A percentile compares a stretch with the other conserved stretches of the same genome.
phyloP scores from a whole-genome alignment of 371 early-diverging fungal species.

The Mucor saturninus region DNA sequence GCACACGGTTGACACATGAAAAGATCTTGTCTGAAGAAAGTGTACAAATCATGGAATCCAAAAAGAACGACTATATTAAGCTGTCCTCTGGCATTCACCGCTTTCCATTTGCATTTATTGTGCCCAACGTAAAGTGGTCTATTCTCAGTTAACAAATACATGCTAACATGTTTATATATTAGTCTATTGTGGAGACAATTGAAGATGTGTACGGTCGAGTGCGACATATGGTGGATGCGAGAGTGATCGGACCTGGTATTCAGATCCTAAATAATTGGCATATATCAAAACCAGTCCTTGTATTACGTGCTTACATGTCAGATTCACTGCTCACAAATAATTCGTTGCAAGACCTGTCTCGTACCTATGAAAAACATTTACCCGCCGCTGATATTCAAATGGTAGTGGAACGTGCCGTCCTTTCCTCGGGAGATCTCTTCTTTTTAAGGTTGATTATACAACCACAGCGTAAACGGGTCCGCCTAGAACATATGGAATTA shows the following conservation, averaged over 20 bases:
- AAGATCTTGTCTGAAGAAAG: conserved; percentile 33
- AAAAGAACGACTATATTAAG: conserved; percentile 29
- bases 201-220: conserved; percentile 43
- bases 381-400: conserved; percentile 32
- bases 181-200: conserved; percentile 41
- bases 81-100: conserved; percentile 37
- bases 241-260: conserved; percentile 28
- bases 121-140: conserved; percentile 37
- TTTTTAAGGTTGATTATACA: conserved; percentile 29
- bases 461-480: conserved; percentile 36
- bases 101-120: conserved; percentile 40
- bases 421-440: conserved; percentile 44
- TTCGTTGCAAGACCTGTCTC: conserved; percentile 40
- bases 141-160: background rate
- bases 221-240: conserved; percentile 33
- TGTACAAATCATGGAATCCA: conserved; percentile 22
- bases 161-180: conserved; percentile 1
- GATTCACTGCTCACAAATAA: conserved; percentile 39
- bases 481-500: conserved; percentile 39
- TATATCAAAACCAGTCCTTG: conserved; percentile 33
- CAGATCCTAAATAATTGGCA: conserved; percentile 36
- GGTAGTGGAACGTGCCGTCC: conserved; percentile 39
- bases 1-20: conserved; percentile 35
- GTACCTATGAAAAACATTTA: conserved; percentile 42
- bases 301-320: conserved; percentile 43